Conservation (phyloP, 441 rosid genomes). For the Erodium moschatum region DNA sequence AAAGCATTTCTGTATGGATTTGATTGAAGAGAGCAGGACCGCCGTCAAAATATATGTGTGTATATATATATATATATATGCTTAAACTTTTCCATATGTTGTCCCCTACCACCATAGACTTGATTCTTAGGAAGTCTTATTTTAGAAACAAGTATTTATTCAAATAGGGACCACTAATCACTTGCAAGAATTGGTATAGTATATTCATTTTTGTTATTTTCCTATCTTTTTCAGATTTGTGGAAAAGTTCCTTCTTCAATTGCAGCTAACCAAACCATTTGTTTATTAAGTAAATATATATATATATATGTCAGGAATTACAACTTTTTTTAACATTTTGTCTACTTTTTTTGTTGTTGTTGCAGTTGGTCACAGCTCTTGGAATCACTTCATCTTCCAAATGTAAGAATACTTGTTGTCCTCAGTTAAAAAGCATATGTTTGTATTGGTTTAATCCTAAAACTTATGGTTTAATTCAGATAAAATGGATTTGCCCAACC, state of each 20-base stretch:
- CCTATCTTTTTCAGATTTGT: neutral
- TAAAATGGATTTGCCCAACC: slow-evolving; percentile 97
- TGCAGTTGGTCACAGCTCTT: slow-evolving; percentile 85
- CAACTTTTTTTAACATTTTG: neutral
- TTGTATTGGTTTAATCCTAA: neutral
- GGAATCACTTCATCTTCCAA: slow-evolving; percentile 84
- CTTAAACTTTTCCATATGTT: too few relatives aligned
- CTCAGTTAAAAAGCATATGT: neutral
- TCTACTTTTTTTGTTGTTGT: slow-evolving; percentile 11
- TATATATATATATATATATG: neutral
- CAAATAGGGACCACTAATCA: slow-evolving; percentile 29
- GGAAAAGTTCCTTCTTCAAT: slow-evolving; percentile 10
- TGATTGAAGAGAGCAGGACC: slow-evolving; percentile 22
- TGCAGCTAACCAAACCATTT: slow-evolving; percentile 11
- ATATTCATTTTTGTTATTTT: slow-evolving; percentile 19
- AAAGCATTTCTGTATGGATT: slow-evolving; percentile 24
- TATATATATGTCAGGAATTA: neutral
- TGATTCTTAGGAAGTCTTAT: slow-evolving; percentile 12
- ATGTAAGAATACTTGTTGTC: slow-evolving; percentile 41
- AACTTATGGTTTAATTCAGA: slow-evolving; percentile 32
- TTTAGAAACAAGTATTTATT: slow-evolving; percentile 27
- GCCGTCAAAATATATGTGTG: too few relatives aligned
- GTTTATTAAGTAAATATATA: too few relatives aligned
- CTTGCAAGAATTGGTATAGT: slow-evolving; percentile 10
- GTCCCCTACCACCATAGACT: slow-evolving; percentile 14